Percentiles rank a stretch among this genome's conserved stretches.
phyloP scores from a whole-genome alignment of 441 rosid species.

The Capsella rubella region DNA sequence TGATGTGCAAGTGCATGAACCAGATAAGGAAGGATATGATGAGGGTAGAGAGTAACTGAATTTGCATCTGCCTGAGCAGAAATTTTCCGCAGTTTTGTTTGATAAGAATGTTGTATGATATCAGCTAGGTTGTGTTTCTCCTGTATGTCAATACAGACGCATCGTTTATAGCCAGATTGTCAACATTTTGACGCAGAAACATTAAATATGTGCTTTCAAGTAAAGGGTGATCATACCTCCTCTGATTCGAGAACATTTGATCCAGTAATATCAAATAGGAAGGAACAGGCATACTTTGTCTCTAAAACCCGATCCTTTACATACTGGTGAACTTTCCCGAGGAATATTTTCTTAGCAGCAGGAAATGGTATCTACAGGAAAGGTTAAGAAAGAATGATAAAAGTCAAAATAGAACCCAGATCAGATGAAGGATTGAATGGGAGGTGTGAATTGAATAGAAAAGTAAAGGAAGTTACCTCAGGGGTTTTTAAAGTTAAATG shows the following conservation, averaged over 20 bases:
- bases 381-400: slow-evolving; percentile 33
- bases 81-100: slow-evolving; percentile 82
- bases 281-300: slow-evolving; percentile 90
- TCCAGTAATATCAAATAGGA: slow-evolving; percentile 63
- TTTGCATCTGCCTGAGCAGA: slow-evolving; percentile 76
- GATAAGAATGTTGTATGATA: slow-evolving; percentile 85
- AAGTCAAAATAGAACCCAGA: slow-evolving; percentile 33
- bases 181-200: slow-evolving; percentile 17
- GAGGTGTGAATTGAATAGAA: neutral
- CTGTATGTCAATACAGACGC: slow-evolving; percentile 56
- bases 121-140: slow-evolving; percentile 91
- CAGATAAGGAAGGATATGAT: slow-evolving; percentile 73
- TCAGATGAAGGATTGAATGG: slow-evolving; percentile 7
- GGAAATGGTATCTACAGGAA: slow-evolving; percentile 75
- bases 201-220: slow-evolving; percentile 21
- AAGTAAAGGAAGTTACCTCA: slow-evolving; percentile 62
- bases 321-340: slow-evolving; percentile 91
- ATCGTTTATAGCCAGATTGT: slow-evolving; percentile 31
- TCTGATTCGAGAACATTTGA: slow-evolving; percentile 62
- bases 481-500: slow-evolving; percentile 74
- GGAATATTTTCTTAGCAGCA: slow-evolving; percentile 77
- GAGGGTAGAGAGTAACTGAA: slow-evolving; percentile 64
- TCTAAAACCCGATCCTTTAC: slow-evolving; percentile 91
- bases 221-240: slow-evolving; percentile 67
- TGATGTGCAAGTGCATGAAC: slow-evolving; percentile 94